phyloP scores from a whole-genome alignment of 148 eudicot species.

The Vaccinium corymbosum region DNA sequence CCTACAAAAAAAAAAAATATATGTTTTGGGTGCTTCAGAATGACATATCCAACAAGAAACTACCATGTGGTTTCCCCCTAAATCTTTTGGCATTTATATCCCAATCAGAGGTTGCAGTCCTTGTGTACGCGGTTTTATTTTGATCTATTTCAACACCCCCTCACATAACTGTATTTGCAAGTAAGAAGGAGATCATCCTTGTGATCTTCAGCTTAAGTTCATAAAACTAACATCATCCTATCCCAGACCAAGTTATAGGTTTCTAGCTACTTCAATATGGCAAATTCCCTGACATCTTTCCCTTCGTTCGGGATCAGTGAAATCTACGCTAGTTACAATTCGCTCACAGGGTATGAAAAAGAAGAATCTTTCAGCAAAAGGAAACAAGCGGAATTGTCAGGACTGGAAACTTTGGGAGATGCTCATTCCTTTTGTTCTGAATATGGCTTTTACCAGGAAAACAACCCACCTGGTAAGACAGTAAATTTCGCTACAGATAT shows the following conservation, averaged over 20 bases:
- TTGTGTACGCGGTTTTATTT: neutral
- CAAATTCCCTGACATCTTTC: neutral
- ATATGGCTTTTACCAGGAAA: slow-evolving; percentile 6
- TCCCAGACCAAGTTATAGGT: neutral
- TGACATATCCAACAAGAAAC: neutral
- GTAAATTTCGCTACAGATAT: neutral
- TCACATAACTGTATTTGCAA: neutral
- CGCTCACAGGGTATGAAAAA: neutral
- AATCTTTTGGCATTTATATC: neutral
- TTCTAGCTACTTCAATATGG: slow-evolving; percentile 8
- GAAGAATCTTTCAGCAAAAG: neutral
- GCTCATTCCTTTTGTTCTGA: neutral
- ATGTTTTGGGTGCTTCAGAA: too few relatives aligned
- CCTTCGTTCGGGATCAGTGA: neutral
- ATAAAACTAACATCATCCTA: neutral
- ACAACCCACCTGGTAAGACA: neutral
- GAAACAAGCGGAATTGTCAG: slow-evolving; percentile 3
- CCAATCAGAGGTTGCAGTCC: neutral
- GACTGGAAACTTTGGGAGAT: slow-evolving; percentile 2
- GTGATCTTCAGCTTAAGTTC: neutral
- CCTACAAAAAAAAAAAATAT: too few relatives aligned
- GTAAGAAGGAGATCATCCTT: neutral
- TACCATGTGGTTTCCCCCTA: neutral
- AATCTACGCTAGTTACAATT: neutral
- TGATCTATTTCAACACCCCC: neutral